phyloP scores from a whole-genome alignment of 2,329 filamentous ascomycete genomes.

The Fusarium chuoi region DNA sequence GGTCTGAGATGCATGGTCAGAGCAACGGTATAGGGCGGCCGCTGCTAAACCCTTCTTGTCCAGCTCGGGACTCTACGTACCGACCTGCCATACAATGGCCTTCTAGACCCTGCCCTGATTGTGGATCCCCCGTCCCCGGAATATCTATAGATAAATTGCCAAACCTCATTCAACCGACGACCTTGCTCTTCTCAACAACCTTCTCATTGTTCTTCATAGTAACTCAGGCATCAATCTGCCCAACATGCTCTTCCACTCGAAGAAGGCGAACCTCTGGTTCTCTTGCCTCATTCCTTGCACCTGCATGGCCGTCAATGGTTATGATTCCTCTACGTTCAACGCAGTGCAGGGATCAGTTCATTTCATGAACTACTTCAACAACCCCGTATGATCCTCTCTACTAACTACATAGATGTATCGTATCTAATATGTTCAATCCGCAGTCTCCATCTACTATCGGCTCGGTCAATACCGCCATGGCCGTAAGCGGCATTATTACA shows the following conservation, averaged over 20 bases:
- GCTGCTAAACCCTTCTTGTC: neutral
- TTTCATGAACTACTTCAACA: constrained; percentile 13
- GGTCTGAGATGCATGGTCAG: neutral
- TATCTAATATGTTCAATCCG: neutral
- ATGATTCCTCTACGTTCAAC: constrained; percentile 12
- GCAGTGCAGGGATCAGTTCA: constrained; percentile 3
- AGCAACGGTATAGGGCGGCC: neutral
- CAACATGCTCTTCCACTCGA: neutral
- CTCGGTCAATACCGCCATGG: constrained; percentile 3
- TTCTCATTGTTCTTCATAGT: neutral
- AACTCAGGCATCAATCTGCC: too few relatives aligned
- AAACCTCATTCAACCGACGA: neutral
- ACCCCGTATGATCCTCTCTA: neutral
- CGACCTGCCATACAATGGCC: too few relatives aligned
- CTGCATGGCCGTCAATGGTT: constrained; percentile 3
- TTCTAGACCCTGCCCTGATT: constrained; percentile 2
- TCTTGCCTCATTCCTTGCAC: constrained; percentile 3
- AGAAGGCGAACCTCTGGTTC: constrained; percentile 12
- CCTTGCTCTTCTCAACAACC: neutral
- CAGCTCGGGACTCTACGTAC: neutral
- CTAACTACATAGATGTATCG: neutral
- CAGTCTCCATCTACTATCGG: constrained; percentile 5
- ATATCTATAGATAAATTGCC: neutral
- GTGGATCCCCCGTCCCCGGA: neutral
- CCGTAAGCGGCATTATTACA: neutral